A percentile compares a stretch with the other conserved stretches of the same genome.
Evolutionary conservation across 2,329 filamentous ascomycete genomes (phyloP).

Genomic region (Penicillium sp.): DNA sequence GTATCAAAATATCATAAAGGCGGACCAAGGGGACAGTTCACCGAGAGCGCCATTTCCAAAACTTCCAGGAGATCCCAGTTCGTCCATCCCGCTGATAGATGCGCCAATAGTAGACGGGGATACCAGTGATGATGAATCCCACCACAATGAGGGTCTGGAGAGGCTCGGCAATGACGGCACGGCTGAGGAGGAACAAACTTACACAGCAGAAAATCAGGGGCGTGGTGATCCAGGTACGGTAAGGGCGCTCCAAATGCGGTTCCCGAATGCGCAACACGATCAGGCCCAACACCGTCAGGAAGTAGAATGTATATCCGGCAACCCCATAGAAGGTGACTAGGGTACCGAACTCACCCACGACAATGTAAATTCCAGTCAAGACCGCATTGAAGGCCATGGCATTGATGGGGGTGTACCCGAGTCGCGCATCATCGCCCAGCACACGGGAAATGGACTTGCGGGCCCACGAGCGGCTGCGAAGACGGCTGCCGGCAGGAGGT

Average conservation of each 20-base stretch:
- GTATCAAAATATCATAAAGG: conserved; percentile 25
- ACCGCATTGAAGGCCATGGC: conserved; percentile 79
- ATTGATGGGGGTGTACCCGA: conserved; percentile 93
- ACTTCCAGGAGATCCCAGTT: conserved; percentile 41
- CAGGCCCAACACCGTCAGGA: conserved; percentile 87
- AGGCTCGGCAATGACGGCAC: conserved; percentile 87
- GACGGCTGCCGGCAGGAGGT: conserved; percentile 31
- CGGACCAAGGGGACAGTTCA: conserved; percentile 7
- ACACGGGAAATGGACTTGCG: conserved; percentile 60
- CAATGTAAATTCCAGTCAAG: conserved; percentile 74
- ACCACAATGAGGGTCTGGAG: conserved; percentile 86
- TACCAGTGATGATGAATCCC: conserved; percentile 76
- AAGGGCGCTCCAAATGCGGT: conserved; percentile 83
- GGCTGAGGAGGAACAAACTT: conserved; percentile 82
- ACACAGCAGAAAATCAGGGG: conserved; percentile 99
- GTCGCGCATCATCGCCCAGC: conserved; percentile 72
- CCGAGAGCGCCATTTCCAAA: conserved; percentile 38
- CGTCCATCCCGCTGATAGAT: conserved; percentile 64
- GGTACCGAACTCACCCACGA: conserved; percentile 86
- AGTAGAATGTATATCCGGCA: conserved; percentile 96
- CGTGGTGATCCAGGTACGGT: conserved; percentile 94
- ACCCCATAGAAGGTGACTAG: conserved; percentile 97
- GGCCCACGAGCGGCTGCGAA: conserved; percentile 54
- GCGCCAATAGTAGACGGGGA: conserved; percentile 87
- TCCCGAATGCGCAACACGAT: conserved; percentile 88